Base-by-base conservation (phyloP, 1,284 basidiomycete genomes). In the Hypsizygus ulmarius region DNA sequence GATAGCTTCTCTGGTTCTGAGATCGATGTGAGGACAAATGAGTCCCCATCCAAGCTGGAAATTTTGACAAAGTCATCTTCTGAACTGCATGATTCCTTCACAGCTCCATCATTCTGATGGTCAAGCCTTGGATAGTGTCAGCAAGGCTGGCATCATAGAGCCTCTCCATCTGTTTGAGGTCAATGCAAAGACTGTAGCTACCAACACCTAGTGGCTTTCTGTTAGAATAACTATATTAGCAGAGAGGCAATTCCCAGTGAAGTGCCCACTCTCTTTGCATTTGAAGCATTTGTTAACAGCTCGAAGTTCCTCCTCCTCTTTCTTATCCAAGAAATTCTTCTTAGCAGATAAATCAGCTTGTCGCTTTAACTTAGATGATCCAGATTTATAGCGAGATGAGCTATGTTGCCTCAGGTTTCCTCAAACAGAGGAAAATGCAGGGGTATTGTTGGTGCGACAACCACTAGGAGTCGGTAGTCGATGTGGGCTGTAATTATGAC, bases 251-350 rank as follows among this genome's bases (percentile, higher is more conserved):
- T 55, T 49, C 2, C 58, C 32, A 6, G 54, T 21, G 29, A 53
- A 37, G 34, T 61, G 59, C 18, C 59, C 55, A 2, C 21, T n/a
- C 45, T 61, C 52, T 34, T 49, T 47, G 36, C 59, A 61, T 1
- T 47, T 27, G 40, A 59, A 61, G 33, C 59, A 61, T 42, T 56
- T 58, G 1, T 51, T 47, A 3, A 29, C 48, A 1, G 52, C 50
- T 2, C 40, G 16, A 2, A 57, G 34, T 39, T 56, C 52, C 3
- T 53, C 47, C 30, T 46, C 40, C 25, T 58, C 53, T 30, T 50
- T 45, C 18, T 47, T 39, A 34, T 10, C 18, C 4, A 50, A 19
- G 2, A 21, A 6, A 15, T 40, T 7, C 9, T 16, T 39, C 5
- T 18, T 39, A 11, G 32, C 35, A 19, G 44, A 32, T 4, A 27